phyloP scores from a whole-genome alignment of 768 basidiomycete species.

The Lactarius pseudohatsudake region DNA sequence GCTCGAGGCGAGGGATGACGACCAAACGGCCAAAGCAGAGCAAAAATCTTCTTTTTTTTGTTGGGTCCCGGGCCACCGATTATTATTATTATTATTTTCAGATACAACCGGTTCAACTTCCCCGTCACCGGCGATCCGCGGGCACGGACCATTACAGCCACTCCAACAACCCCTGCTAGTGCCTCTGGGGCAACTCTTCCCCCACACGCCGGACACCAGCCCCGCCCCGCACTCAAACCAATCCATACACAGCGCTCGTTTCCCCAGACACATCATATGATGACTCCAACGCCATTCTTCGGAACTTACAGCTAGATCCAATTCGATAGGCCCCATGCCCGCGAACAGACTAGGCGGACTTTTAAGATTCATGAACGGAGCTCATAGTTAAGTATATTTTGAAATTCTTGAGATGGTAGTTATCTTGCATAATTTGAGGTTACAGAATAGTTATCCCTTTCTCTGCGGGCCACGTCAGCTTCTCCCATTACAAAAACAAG shows the following conservation, averaged over 20 bases:
- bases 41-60: not conserved
- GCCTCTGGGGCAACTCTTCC: slow-evolving; percentile 6
- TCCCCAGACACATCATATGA: slow-evolving; percentile 26
- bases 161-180: not conserved
- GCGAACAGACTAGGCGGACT: too few species aligned
- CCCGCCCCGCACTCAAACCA: slow-evolving; percentile 11
- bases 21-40: slow-evolving; percentile 8
- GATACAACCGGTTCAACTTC: not conserved
- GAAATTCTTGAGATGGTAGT: too few species aligned
- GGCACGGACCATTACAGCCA: not conserved
- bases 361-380: too few species aligned
- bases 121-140: slow-evolving; percentile 19
- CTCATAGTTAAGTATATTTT: too few species aligned
- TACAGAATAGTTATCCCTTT: too few species aligned
- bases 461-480: too few species aligned
- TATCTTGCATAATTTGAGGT: too few species aligned
- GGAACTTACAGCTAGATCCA: too few species aligned
- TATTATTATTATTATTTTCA: slow-evolving; percentile 3
- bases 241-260: slow-evolving; percentile 7
- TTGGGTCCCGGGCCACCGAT: not conserved
- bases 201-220: slow-evolving; percentile 3
- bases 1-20: slow-evolving; percentile 16
- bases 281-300: not conserved
- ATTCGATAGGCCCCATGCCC: too few species aligned
- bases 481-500: too few species aligned